Evolutionary conservation across 441 rosid species (phyloP), one percentile per base, ranked within the genome.

Genomic region (Erodium trifolium): DNA sequence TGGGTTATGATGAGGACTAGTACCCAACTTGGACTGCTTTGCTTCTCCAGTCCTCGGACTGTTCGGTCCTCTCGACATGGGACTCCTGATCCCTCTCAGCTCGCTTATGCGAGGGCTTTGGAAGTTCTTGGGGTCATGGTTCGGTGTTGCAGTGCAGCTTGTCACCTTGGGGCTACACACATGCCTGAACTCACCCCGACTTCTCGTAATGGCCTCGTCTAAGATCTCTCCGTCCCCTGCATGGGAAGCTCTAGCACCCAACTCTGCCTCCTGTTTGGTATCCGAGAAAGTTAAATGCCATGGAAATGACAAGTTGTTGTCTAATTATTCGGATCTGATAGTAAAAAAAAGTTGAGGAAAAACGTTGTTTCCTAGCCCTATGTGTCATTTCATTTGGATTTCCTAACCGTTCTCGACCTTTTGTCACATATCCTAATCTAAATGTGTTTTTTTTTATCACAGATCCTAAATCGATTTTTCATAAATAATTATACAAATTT

Each of bases 131-230:
- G 85, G 67, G 72, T 80, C 83, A 59, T 75, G 72, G 72, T 75
- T 80, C 13, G 87, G 78, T 72, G 75, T 63, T 7, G 82, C 78
- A 11, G 82, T 76, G 34, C 86, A 78, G 70, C 90, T 85, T 23
- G 85, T 80, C 31, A 78, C 64, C 76, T 85, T 88, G n/a, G 86
- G 88, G 69, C 90, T 87, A 14, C 72, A 86, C 12, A 73, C 18
- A 27, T 13, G 79, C 39, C 92, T 87, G 68, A 87, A 69, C 83
- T 88, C 95, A 18, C 92, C 92, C 5, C 95, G 86, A 79, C 90
- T 84, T 81, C 95, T 77, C 65, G 90, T 88, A 55, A 88, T 79
- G 23, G 86, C 73, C 71, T 78, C 90, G 67, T 87, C 95, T 27
- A 88, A 87, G 72, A 88, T 77, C 82, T 88, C 95, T 37, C 83